phyloP scores from a whole-genome alignment of 2,329 filamentous ascomycete species.

The Penicillium rolfsii region DNA sequence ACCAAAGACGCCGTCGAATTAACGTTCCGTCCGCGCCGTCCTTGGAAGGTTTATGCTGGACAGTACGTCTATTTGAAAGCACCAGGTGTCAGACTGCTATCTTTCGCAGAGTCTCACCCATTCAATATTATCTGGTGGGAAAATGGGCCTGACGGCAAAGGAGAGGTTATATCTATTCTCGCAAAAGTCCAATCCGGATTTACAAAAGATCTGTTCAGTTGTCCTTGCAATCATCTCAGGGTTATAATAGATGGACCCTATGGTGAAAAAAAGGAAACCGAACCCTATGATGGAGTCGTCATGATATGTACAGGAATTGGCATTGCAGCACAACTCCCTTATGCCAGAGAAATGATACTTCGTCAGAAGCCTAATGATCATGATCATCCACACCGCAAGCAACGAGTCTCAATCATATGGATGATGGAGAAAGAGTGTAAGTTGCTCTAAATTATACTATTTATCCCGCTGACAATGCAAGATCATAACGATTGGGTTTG shows the following conservation, averaged over 20 bases:
- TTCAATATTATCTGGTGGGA: constrained; percentile 16
- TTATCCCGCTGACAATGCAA: constrained; percentile 1
- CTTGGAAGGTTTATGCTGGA: constrained; percentile 15
- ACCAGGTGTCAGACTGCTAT: constrained; percentile 8
- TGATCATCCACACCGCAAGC: neutral
- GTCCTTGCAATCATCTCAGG: neutral
- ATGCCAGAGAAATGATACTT: neutral
- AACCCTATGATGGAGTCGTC: neutral
- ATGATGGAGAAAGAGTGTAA: neutral
- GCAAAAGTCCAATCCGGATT: neutral
- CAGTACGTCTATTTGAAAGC: constrained; percentile 17
- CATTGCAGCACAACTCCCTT: neutral
- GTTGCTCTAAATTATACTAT: neutral
- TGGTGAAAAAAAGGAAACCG: neutral
- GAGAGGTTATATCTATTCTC: neutral
- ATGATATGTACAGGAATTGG: neutral
- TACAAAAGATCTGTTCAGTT: neutral
- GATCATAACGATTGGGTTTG: constrained; percentile 14
- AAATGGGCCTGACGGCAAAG: constrained; percentile 8
- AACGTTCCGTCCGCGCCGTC: constrained; percentile 9
- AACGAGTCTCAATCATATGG: neutral
- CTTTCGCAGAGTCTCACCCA: constrained; percentile 18
- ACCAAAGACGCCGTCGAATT: constrained; percentile 15
- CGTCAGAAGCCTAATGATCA: neutral
- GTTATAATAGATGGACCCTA: neutral